Conservation (phyloP, 208 protist genomes). For the Leishmania tarentolae region DNA sequence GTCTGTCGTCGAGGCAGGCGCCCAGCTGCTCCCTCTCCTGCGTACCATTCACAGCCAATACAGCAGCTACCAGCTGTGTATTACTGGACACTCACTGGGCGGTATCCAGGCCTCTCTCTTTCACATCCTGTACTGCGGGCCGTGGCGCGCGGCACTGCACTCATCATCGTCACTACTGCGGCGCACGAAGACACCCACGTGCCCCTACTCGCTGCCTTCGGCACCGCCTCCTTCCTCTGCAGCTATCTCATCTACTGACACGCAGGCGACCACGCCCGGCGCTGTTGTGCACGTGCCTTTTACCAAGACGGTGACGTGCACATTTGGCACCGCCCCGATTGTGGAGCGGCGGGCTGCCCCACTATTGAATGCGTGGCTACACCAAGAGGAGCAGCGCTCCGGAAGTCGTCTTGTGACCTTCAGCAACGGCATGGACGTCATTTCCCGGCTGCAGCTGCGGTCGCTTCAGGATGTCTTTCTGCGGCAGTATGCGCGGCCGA, state of each 20-base stretch:
- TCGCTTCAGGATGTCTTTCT: conserved; percentile 40
- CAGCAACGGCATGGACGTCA: conserved; percentile 57
- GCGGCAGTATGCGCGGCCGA: conserved; percentile 11
- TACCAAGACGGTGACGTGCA: conserved; percentile 42
- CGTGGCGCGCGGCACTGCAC: conserved; percentile 11
- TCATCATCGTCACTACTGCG: conserved; percentile 19
- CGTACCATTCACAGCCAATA: conserved; percentile 48
- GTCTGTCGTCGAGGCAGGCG: conserved; percentile 42
- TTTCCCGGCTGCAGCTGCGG: conserved; percentile 64
- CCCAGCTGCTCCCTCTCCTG: conserved; percentile 43
- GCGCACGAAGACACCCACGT: conserved; percentile 11
- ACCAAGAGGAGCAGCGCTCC: conserved; percentile 26
- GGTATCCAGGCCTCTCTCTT: conserved; percentile 76
- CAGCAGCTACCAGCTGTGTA: conserved; percentile 59
- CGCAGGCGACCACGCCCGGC: not conserved
- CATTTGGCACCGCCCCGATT: conserved; percentile 61
- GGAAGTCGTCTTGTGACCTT: conserved; percentile 60
- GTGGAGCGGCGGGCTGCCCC: conserved; percentile 46
- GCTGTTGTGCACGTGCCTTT: conserved; percentile 22
- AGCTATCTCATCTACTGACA: not conserved
- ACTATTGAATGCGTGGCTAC: conserved; percentile 27
- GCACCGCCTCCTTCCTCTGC: conserved; percentile 2
- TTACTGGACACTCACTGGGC: conserved; percentile 86
- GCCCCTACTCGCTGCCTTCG: conserved; percentile 4
- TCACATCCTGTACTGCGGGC: conserved; percentile 64